Percentiles rank a stretch among this genome's conserved stretches.
phyloP scores from a whole-genome alignment of 1,284 basidiomycete species.

The Coniferiporia sulphurascens region DNA sequence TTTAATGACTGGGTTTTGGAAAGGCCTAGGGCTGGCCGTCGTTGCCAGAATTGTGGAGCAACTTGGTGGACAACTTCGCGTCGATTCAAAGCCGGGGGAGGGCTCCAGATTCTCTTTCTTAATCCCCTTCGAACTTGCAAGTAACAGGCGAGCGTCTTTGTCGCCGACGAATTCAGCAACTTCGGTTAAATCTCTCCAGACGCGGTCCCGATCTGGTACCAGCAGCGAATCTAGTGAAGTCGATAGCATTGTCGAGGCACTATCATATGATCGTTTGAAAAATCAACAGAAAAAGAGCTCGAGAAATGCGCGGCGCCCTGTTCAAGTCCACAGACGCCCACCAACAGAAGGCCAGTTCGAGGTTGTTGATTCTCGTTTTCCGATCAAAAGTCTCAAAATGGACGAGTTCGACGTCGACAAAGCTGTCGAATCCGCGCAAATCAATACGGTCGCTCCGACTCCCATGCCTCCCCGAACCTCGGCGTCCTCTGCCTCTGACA shows the following conservation, averaged over 20 bases:
- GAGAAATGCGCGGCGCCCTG: not conserved
- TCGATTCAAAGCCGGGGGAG: constrained; percentile 64
- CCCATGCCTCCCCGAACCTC: constrained; percentile 1
- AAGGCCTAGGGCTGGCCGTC: constrained; percentile 69
- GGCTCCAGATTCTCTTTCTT: constrained; percentile 76
- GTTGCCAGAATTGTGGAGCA: constrained; percentile 83
- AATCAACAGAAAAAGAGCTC: not conserved
- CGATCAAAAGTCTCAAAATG: constrained; percentile 39
- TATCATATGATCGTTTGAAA: constrained; percentile 41
- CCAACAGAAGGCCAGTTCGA: constrained; percentile 29
- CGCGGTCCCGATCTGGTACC: constrained; percentile 9
- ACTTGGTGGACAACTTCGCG: constrained; percentile 74
- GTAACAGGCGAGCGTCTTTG: constrained; percentile 17
- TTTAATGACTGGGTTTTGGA: not conserved
- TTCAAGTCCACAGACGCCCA: not conserved
- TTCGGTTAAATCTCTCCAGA: constrained; percentile 15
- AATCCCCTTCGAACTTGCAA: constrained; percentile 46
- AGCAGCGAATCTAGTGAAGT: constrained; percentile 40
- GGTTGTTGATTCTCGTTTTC: constrained; percentile 32
- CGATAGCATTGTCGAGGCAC: constrained; percentile 63
- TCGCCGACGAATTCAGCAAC: constrained; percentile 18
- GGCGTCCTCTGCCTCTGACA: not conserved
- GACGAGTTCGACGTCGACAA: constrained; percentile 34
- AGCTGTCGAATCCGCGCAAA: constrained; percentile 16
- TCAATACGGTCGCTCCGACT: constrained; percentile 9